Evolutionary conservation across 208 protist species (phyloP).

Genomic region (Trypanosoma lewisi): DNA sequence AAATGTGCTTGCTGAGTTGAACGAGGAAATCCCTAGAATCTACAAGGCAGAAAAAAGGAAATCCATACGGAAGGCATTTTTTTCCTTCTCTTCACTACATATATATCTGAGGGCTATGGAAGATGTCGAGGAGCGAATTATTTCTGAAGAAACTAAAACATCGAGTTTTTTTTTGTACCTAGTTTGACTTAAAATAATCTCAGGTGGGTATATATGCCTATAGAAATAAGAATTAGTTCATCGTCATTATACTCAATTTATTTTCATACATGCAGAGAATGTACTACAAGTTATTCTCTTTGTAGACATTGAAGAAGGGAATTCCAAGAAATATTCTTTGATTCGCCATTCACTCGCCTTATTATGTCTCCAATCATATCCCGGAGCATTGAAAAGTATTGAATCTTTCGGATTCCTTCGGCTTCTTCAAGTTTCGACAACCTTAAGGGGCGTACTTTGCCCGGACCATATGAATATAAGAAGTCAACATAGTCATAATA

Average conservation of each 20-base stretch:
- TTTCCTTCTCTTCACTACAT: no score
- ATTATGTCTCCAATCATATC: constrained; percentile 3
- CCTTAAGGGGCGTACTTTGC: not conserved
- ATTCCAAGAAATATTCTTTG: constrained; percentile 1
- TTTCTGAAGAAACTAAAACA: no score
- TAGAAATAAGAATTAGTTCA: not conserved
- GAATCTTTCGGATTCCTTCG: not conserved
- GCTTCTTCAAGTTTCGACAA: not conserved
- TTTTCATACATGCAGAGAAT: not conserved
- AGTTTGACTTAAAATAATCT: not conserved
- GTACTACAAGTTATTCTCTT: not conserved
- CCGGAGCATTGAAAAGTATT: not conserved
- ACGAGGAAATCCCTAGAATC: no score
- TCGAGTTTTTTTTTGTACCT: no score
- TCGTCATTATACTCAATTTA: not conserved
- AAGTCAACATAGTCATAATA: constrained; percentile 28
- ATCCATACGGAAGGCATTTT: no score
- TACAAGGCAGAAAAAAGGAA: no score
- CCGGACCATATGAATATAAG: constrained; percentile 16
- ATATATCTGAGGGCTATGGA: no score
- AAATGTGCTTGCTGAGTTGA: no score
- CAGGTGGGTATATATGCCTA: not conserved
- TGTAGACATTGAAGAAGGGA: not conserved
- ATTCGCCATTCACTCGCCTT: not conserved
- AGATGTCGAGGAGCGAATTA: no score